phyloP scores from a whole-genome alignment of 2,329 filamentous ascomycete species.

The Spiromastix sp. region DNA sequence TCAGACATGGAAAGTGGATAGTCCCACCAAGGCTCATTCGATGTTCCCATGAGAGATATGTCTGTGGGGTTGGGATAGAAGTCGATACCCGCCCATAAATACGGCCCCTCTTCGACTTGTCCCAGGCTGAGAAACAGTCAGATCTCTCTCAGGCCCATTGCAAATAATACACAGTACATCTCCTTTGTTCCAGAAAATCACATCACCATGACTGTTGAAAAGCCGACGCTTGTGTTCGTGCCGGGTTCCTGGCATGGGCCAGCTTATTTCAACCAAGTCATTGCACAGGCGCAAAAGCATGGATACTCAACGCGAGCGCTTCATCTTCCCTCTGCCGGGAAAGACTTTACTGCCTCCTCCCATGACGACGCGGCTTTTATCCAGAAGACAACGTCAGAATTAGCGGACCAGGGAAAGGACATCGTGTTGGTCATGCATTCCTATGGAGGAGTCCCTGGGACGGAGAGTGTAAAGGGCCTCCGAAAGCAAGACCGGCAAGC shows the following conservation, averaged over 20 bases:
- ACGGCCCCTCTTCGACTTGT: no score
- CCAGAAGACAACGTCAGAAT: conserved; percentile 11
- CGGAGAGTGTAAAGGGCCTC: conserved; percentile 20
- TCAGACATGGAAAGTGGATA: no score
- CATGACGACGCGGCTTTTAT: conserved; percentile 23
- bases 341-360: conserved; percentile 19
- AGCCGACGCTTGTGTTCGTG: conserved; percentile 26
- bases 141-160: no score
- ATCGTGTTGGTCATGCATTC: conserved; percentile 26
- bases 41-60: no score
- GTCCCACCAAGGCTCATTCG: no score
- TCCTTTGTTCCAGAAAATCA: no score
- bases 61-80: no score
- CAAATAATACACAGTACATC: no score
- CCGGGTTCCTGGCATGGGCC: conserved; percentile 27
- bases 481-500: conserved; percentile 16
- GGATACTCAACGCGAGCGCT: conserved; percentile 21
- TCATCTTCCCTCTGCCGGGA: conserved; percentile 19
- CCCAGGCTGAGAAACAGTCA: no score
- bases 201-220: conserved; percentile 10
- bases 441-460: conserved; percentile 24
- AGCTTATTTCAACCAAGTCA: conserved; percentile 17
- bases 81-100: no score
- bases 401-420: conserved; percentile 23
- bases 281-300: conserved; percentile 17